phyloP scores from a whole-genome alignment of 2,329 filamentous ascomycete species.

The Fusarium staphyleae region DNA sequence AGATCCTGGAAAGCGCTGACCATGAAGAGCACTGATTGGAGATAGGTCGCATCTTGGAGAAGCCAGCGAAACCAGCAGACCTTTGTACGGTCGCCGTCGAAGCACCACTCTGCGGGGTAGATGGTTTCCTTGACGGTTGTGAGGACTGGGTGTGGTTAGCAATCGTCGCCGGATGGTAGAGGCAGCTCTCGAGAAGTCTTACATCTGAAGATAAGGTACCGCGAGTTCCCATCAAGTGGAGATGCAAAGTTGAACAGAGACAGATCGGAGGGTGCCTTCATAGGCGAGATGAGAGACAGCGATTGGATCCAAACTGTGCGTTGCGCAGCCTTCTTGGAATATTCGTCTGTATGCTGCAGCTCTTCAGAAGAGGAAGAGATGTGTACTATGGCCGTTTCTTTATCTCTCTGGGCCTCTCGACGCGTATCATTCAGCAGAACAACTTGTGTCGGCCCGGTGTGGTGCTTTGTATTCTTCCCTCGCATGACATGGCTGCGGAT shows the following conservation, averaged over 20 bases:
- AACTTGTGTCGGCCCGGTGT: neutral
- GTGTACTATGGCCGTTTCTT: neutral
- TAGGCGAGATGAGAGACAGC: constrained; percentile 19
- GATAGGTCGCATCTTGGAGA: constrained; percentile 36
- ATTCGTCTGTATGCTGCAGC: neutral
- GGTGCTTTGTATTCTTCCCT: constrained; percentile 38
- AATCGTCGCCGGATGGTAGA: neutral
- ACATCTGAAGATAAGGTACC: constrained; percentile 31
- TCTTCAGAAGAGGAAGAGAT: neutral
- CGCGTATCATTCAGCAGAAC: neutral
- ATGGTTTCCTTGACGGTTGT: constrained; percentile 39
- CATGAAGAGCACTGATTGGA: constrained; percentile 39
- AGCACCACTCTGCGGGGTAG: constrained; percentile 43
- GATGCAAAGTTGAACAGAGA: constrained; percentile 31
- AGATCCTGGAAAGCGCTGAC: constrained; percentile 35
- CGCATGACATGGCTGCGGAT: constrained; percentile 42
- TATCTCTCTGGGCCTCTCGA: neutral
- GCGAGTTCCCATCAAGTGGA: constrained; percentile 23
- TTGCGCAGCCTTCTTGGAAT: neutral
- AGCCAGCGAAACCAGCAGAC: constrained; percentile 43
- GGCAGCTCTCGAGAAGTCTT: neutral
- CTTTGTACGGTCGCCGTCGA: constrained; percentile 32
- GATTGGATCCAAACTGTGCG: constrained; percentile 27
- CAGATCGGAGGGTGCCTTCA: constrained; percentile 27
- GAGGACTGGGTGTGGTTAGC: constrained; percentile 30